Evolutionary conservation across 2,329 filamentous ascomycete species (phyloP).

Genomic region (Cladosporium austrohemisphaericum): DNA sequence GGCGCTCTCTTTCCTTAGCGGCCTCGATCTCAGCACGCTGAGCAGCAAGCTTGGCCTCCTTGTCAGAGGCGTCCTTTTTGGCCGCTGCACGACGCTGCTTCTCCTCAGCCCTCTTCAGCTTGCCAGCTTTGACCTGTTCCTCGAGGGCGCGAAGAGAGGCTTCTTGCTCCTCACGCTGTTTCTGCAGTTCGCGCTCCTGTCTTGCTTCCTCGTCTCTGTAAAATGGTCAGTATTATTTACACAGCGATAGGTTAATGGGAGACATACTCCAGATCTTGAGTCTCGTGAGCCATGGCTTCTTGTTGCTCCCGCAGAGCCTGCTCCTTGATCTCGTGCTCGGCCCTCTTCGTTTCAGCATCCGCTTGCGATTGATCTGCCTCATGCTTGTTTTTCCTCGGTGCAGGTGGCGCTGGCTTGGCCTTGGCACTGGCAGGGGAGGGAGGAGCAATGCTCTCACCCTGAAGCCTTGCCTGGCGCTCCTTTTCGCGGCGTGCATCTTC

Average conservation of each 20-base stretch:
- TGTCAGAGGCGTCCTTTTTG: constrained; percentile 78
- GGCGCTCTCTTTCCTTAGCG: constrained; percentile 81
- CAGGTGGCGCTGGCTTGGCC: constrained; percentile 59
- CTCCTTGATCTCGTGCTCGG: constrained; percentile 54
- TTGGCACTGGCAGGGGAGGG: constrained; percentile 48
- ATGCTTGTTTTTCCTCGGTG: constrained; percentile 65
- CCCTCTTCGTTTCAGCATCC: constrained; percentile 57
- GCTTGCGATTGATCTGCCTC: constrained; percentile 49
- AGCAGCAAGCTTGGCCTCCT: constrained; percentile 77
- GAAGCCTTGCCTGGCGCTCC: constrained; percentile 77
- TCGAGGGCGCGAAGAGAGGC: constrained; percentile 84
- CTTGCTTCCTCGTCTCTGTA: constrained; percentile 66
- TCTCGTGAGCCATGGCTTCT: constrained; percentile 69
- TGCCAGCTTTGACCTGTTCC: constrained; percentile 88
- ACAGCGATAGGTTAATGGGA: neutral
- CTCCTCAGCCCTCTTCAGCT: constrained; percentile 94
- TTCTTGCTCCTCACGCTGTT: constrained; percentile 75
- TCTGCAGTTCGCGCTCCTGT: constrained; percentile 76
- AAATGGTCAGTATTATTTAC: constrained; percentile 26
- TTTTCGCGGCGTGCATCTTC: constrained; percentile 86
- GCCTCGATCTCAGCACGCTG: constrained; percentile 90
- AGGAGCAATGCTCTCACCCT: constrained; percentile 67
- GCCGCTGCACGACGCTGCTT: constrained; percentile 89
- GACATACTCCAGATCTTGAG: constrained; percentile 77
- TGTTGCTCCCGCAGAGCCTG: constrained; percentile 64